phyloP scores from a whole-genome alignment of 2,329 filamentous ascomycete genomes.

The Epichloe bromicola region DNA sequence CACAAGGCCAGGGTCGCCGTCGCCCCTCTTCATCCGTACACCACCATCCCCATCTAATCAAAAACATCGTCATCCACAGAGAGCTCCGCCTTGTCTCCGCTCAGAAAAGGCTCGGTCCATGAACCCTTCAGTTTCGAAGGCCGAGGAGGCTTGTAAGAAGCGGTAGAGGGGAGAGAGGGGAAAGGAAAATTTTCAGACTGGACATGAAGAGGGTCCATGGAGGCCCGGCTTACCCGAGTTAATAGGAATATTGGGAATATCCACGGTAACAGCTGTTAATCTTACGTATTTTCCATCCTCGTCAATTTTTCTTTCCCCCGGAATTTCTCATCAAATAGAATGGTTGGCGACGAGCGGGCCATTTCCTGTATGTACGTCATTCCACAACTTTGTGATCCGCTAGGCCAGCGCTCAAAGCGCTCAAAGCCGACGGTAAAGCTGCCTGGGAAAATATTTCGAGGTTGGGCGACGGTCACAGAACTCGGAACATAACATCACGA shows the following conservation, averaged over 20 bases:
- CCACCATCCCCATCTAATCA: constrained; percentile 1
- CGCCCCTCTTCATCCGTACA: neutral
- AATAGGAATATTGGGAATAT: neutral
- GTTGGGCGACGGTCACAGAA: neutral
- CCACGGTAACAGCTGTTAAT: neutral
- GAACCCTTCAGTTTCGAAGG: neutral
- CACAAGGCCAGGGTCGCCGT: too few relatives aligned
- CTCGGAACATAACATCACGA: neutral
- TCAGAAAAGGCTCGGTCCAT: neutral
- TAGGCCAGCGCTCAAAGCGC: neutral
- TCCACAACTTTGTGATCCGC: neutral
- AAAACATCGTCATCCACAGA: constrained; percentile 2
- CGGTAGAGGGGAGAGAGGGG: neutral
- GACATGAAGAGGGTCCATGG: neutral
- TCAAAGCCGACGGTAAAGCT: constrained; percentile 1
- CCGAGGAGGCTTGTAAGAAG: neutral
- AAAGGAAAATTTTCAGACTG: neutral
- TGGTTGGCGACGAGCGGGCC: constrained; percentile 3
- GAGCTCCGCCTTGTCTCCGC: constrained; percentile 5
- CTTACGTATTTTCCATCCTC: neutral
- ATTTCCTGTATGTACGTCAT: neutral
- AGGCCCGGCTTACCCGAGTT: neutral
- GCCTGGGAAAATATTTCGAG: neutral
- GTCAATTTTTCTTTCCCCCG: neutral
- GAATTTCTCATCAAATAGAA: neutral